Base-by-base conservation (phyloP, 2,329 filamentous ascomycete genomes). In the Ceratocystis cacaofunesta region DNA sequence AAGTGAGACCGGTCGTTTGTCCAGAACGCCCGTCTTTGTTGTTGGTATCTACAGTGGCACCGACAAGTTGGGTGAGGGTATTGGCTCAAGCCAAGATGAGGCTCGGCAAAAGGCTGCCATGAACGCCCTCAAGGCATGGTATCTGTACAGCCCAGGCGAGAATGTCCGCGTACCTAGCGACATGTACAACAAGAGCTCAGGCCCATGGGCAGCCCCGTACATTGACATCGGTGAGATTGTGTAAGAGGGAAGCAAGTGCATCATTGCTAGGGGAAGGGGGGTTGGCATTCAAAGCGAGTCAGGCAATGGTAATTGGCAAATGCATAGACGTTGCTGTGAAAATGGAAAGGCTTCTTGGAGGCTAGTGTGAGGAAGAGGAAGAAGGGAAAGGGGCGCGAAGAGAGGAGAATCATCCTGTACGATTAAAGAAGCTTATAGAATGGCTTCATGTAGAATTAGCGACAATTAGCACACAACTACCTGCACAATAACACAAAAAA, bases 31-130 rank as follows among this genome's bases (percentile, higher is more conserved):
- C 17, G 94, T 99, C 17, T 97, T 87, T 72, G 85, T 96, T 36
- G 92, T 99, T 15, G 94, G 92, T 67, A 92, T 99, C 68, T 99
- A 88, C 78, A 95, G 89, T 70, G 94, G 92, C 63, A 80, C 81
- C 68, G 92, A 99, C 74, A 92, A 94, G 81, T 80, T 99, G 52
- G 94, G 92, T 65, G 92, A 99, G 78, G 94, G 86, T n/a, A 82
- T 86, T 22, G 94, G 89, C 28, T 78, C 87, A 61, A 92, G 83
- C 75, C 78, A 97, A 66, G 81, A 90, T 69, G 83, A 90, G 71
- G 92, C 89, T 41, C 84, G 90, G 69, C 81, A 83, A 69, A 83
- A 89, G 74, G 94, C 94, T 22, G 85, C 89, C 46, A 92, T 95
- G 72, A 86, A 88, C 69, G 86, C 91, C 19, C 79, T 99, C 72